Conservation (phyloP, 140 eudicot species). For the Stevia rebaudiana region DNA sequence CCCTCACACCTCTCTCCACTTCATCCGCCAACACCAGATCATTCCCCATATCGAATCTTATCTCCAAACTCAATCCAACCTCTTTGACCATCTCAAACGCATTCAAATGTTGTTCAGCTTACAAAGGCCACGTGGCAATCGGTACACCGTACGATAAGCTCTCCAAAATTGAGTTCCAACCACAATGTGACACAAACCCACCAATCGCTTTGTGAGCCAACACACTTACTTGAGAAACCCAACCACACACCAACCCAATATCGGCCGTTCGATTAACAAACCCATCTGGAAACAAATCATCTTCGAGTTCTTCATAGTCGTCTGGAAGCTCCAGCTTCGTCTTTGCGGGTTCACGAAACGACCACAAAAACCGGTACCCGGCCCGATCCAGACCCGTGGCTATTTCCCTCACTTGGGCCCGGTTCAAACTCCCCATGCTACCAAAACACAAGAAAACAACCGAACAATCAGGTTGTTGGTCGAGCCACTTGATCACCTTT, state of each 20-base stretch:
- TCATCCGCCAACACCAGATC: slow-evolving; percentile 15
- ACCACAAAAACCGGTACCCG: slow-evolving; percentile 19
- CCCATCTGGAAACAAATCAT: slow-evolving; percentile 14
- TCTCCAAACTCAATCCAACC: slow-evolving; percentile 7
- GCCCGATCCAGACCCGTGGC: slow-evolving; percentile 7
- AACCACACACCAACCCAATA: slow-evolving; percentile 18
- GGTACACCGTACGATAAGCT: slow-evolving; percentile 20
- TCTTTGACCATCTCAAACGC: slow-evolving; percentile 16
- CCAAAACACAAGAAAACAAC: slow-evolving; percentile 22
- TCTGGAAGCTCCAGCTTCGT: background rate
- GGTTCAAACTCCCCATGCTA: slow-evolving; percentile 22
- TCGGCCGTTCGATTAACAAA: background rate
- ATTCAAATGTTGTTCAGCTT: slow-evolving; percentile 17
- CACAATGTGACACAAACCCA: slow-evolving; percentile 26
- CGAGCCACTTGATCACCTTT: slow-evolving; percentile 9
- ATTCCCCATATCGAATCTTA: background rate
- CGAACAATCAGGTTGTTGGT: slow-evolving; percentile 1
- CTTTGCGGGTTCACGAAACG: slow-evolving; percentile 6
- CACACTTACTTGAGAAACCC: slow-evolving; percentile 22
- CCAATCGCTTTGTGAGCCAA: slow-evolving; percentile 13
- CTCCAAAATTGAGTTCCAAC: slow-evolving; percentile 21
- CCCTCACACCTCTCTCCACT: slow-evolving; percentile 5
- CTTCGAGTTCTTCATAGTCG: slow-evolving; percentile 1
- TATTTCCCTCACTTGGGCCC: slow-evolving; percentile 2
- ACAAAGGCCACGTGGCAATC: slow-evolving; percentile 22